Conservation (phyloP, 2,329 filamentous ascomycete genomes). For the Mycocentrospora acerina region DNA sequence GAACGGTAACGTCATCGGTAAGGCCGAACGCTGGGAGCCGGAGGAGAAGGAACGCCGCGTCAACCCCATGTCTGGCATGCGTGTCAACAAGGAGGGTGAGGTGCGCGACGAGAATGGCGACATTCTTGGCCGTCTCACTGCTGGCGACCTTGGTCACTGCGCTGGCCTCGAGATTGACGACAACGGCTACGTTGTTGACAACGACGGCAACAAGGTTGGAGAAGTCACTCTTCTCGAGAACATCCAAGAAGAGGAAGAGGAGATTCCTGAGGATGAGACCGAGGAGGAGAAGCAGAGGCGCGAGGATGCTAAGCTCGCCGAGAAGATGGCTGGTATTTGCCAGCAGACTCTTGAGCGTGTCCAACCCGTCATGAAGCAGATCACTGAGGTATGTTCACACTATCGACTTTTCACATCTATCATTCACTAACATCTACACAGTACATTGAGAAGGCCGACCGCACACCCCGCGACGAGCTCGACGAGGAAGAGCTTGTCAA, state of each 20-base stretch:
- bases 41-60: slow-evolving; percentile 57
- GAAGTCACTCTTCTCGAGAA: slow-evolving; percentile 64
- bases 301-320: slow-evolving; percentile 74
- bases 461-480: slow-evolving; percentile 79
- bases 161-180: slow-evolving; percentile 56
- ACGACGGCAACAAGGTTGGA: slow-evolving; percentile 63
- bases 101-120: slow-evolving; percentile 55
- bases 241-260: slow-evolving; percentile 57
- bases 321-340: slow-evolving; percentile 71
- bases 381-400: slow-evolving; percentile 65
- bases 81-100: slow-evolving; percentile 56
- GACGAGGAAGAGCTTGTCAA: slow-evolving; percentile 88
- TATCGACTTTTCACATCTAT: neutral
- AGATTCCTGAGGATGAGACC: slow-evolving; percentile 55
- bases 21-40: slow-evolving; percentile 56
- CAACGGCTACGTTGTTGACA: slow-evolving; percentile 55
- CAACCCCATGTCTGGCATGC: slow-evolving; percentile 61
- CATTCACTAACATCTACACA: slow-evolving; percentile 42
- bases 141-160: slow-evolving; percentile 55
- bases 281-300: slow-evolving; percentile 49
- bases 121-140: slow-evolving; percentile 52
- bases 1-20: slow-evolving; percentile 56
- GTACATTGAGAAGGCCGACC: slow-evolving; percentile 78
- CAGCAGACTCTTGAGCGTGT: slow-evolving; percentile 80
- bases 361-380: slow-evolving; percentile 82